Evolutionary conservation across 495 filamentous ascomycete genomes (phyloP).

Genomic region (Thozetella sp.): DNA sequence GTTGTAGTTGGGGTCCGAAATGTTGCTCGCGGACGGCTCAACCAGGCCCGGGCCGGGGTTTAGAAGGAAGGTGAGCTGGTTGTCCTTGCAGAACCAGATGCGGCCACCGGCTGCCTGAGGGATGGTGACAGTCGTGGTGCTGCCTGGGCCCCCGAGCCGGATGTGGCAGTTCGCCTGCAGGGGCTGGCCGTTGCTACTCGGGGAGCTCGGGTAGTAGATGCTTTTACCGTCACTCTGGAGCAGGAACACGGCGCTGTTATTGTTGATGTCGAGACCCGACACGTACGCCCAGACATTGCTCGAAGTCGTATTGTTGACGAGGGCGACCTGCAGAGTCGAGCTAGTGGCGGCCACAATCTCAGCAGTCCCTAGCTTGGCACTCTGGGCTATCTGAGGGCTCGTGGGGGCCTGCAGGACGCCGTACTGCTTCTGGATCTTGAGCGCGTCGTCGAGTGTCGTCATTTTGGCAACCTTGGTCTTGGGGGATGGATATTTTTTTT

Average conservation of each 20-base stretch:
- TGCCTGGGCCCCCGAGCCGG: conserved; percentile 59
- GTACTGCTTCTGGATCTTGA: conserved; percentile 16
- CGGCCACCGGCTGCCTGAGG: conserved; percentile 69
- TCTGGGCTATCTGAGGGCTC: no score
- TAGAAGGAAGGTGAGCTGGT: conserved; percentile 66
- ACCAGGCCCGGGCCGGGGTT: conserved; percentile 72
- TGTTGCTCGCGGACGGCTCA: conserved; percentile 70
- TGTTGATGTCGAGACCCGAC: conserved; percentile 65
- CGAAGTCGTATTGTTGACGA: conserved; percentile 66
- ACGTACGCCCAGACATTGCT: conserved; percentile 69
- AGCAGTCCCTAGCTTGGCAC: not conserved
- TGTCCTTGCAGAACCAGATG: conserved; percentile 67
- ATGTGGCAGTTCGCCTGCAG: conserved; percentile 63
- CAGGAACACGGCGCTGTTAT: conserved; percentile 59
- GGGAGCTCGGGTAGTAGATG: conserved; percentile 32
- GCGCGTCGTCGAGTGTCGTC: conserved; percentile 23
- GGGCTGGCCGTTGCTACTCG: conserved; percentile 21
- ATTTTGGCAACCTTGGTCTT: conserved; percentile 9
- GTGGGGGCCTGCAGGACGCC: conserved; percentile 15
- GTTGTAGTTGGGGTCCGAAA: conserved; percentile 65
- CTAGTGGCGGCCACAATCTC: conserved; percentile 33
- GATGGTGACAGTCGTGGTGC: conserved; percentile 60
- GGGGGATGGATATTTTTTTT: no score
- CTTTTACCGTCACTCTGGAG: conserved; percentile 58
- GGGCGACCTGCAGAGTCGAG: conserved; percentile 52